Base-by-base conservation (phyloP, 371 early-diverging fungal genomes). In the Paramicrosporidium saccamoebae region DNA sequence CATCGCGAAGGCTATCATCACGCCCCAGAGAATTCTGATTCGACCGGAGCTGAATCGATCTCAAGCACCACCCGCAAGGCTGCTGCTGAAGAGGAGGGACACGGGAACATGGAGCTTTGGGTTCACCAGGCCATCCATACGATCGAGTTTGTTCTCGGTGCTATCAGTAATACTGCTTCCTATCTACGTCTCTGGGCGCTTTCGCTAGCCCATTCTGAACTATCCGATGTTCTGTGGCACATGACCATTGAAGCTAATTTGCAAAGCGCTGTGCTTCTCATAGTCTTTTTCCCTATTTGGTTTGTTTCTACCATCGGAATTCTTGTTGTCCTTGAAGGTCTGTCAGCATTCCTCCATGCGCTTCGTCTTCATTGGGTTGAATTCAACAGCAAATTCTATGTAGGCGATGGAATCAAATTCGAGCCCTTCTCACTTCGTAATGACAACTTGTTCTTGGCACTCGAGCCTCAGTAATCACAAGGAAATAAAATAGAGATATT, bases 161-260 rank as follows among this genome's bases (percentile, higher is more conserved):
- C 84, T 23, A 86, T 99, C 30, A 90, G 92, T 22, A 94, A 99
- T 51, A 97, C 97, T 4, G 92, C 96, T 3, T 86, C 88, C 8
- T 99, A 99, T 41, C 62, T 99, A 19, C 78, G 99, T 42, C 59
- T 99, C 19, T 99, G 99, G 99, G 99, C 99, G 15, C 55, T 99
- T 32, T 81, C 81, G 20, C 62, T 99, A 27, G 99, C 99, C 1
- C 99, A 99, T 41, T 82, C 94, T 13, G 92, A 96, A 50, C 50
- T 98, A 19, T 96, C 97, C 1, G 72, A 71, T 37, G 96, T 98
- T 6, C 49, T 96, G 22, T 94, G 88, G 82, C 56, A 64, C 11
- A 92, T 94, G 84, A 72, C 81, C 1, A 36, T 95, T 20, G 59
- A 52, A 4, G 12, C 14, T 18, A 21, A 18, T 12, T 19, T 7